Evolutionary conservation across 192 early-diverging fungal genomes (phyloP), one percentile per base, ranked within the genome.

Genomic region (Umbelopsis ramanniana): DNA sequence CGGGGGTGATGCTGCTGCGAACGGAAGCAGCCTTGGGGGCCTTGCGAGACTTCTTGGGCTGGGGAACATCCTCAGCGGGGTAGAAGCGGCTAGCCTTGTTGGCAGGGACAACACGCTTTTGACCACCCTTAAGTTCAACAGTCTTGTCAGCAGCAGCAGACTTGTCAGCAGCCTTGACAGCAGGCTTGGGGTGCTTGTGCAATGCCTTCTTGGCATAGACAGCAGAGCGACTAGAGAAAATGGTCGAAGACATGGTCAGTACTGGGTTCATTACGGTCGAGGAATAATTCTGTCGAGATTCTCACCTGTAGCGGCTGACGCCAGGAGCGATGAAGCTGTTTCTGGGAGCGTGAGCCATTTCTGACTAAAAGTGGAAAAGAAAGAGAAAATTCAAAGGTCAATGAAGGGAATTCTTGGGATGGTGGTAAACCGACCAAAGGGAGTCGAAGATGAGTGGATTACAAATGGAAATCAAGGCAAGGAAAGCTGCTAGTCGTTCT

Each of bases 1-100:
- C 98, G 77, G 98, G 94, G 70, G 94, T 96, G 88, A 99, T 98
- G 83, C 92, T 86, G 73, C 85, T 73, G 85, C 98, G 96, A 82
- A 97, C 91, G 71, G 85, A 81, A 57, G 86, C 84, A 66, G 87
- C 77, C 79, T 89, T 87, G 77, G 85, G 75, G 67, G 88, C 74
- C 92, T 94, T 94, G 84, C 95, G 92, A 75, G 86, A 83, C 69
- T 82, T 82, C 90, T 94, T 95, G 83, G 92, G 89, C 69, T 79
- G 69, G 55, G 88, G 86, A 73, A 90, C 89, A 79, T 96, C 95
- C 77, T 92, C 93, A 77, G 95, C 95, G 33, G 93, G 87, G 88
- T 93, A 93, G 84, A 93, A 93, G 77, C 83, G 82, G 74, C 89
- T 80, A 69, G 90, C 83, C 83, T 95, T 94, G 68, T 83, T 71